Percentiles rank a stretch among this genome's conserved stretches.
These are phyloP conservation scores for Syncephalastrum sp. DNA, from an alignment of 371 early-diverging fungal species.

Conservation along the genomic window DNA sequence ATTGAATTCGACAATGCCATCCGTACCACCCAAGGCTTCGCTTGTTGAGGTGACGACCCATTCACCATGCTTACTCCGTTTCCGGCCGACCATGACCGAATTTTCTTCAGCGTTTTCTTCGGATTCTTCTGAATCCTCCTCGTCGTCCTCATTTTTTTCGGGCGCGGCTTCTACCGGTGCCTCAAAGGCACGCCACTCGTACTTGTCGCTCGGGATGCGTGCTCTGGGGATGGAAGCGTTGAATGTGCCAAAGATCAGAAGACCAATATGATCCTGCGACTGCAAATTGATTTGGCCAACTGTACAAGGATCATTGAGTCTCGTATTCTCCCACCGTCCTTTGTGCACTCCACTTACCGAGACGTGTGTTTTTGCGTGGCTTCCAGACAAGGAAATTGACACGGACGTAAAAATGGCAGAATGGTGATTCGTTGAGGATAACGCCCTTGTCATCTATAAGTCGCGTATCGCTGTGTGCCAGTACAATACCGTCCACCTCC, in stretches of 20 bases:
- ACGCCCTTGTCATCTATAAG: constrained; percentile 58
- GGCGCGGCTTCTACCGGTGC: constrained; percentile 16
- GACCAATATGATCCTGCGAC: constrained; percentile 93
- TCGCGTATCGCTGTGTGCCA: constrained; percentile 75
- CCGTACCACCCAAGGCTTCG: constrained; percentile 52
- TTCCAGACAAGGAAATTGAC: constrained; percentile 80
- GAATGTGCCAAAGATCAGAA: constrained; percentile 90
- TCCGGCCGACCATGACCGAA: constrained; percentile 13
- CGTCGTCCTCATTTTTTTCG: constrained; percentile 13
- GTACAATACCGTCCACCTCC: constrained; percentile 85
- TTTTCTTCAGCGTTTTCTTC: constrained; percentile 19
- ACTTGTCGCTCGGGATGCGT: constrained; percentile 73
- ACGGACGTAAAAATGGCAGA: constrained; percentile 72
- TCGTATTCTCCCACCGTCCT: neutral
- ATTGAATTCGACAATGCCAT: constrained; percentile 57
- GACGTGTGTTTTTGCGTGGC: constrained; percentile 68
- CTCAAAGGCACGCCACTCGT: constrained; percentile 63
- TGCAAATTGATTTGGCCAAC: constrained; percentile 90
- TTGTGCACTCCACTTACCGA: constrained; percentile 53
- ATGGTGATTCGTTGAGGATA: constrained; percentile 87
- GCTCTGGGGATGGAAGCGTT: constrained; percentile 91
- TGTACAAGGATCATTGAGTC: constrained; percentile 16
- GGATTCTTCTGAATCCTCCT: constrained; percentile 14
- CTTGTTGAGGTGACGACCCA: constrained; percentile 58
- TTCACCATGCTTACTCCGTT: constrained; percentile 54